Conservation (phyloP, 1,139 yeast genomes). For the Diutina sp. region DNA sequence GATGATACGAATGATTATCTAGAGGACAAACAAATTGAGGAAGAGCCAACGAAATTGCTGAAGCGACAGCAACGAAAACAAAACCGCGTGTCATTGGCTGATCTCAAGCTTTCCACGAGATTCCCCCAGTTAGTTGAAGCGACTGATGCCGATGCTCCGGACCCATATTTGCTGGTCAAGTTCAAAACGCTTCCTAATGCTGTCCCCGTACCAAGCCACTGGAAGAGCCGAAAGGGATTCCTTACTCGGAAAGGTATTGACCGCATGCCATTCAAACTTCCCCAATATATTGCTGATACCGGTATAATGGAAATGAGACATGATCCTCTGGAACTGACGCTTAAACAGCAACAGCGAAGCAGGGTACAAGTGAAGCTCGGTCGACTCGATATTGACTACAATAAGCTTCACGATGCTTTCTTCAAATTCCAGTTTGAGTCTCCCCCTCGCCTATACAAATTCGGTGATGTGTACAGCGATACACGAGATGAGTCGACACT, state of each 20-base stretch:
- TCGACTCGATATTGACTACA: conserved; percentile 74
- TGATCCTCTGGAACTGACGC: conserved; percentile 34
- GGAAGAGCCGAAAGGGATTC: conserved; percentile 79
- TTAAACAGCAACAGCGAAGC: conserved; percentile 71
- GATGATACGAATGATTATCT: not conserved
- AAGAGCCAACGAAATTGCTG: conserved; percentile 12
- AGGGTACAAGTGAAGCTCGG: conserved; percentile 89
- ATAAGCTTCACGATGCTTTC: conserved; percentile 73
- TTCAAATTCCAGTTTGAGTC: conserved; percentile 62
- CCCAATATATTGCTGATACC: conserved; percentile 66
- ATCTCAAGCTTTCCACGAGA: conserved; percentile 45
- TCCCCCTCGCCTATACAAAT: conserved; percentile 45
- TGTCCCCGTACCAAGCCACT: conserved; percentile 74
- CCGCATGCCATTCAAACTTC: conserved; percentile 63
- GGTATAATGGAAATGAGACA: conserved; percentile 86
- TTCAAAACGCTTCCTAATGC: conserved; percentile 56
- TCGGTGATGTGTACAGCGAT: conserved; percentile 75
- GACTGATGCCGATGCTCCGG: conserved; percentile 77
- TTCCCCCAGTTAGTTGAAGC: conserved; percentile 75
- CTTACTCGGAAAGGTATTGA: conserved; percentile 61
- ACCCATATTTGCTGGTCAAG: conserved; percentile 54
- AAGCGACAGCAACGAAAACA: conserved; percentile 34
- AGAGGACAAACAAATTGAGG: conserved; percentile 3
- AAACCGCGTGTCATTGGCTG: conserved; percentile 10
- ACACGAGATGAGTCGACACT: conserved; percentile 53